Evolutionary conservation across 2,329 filamentous ascomycete genomes (phyloP), one percentile per base, ranked within the genome.

Genomic region (Hymenoscyphus fraxineus): DNA sequence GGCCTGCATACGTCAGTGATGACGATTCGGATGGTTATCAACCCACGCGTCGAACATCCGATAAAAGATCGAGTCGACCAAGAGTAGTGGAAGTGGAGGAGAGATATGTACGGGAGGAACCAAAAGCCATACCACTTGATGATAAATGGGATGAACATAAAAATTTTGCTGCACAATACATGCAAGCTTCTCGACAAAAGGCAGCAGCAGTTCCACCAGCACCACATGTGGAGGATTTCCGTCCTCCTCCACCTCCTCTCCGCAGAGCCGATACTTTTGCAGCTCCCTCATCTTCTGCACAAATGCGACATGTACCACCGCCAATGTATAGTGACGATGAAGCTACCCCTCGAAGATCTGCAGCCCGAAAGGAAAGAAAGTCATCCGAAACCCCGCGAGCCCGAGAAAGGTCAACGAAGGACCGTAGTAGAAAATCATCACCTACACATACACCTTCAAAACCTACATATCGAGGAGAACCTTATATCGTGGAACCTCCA

Each of bases 181-280:
- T 75, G 67, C 68, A 73, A 62, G 73, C 72, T 66, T 68, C 73
- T 39, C 67, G 68, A 40, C 63, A 64, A 60, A 70, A 72, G 64
- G 71, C 35, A 6, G 32, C 22, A 13, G 6, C 56, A 16, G 27
- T 27, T 39, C 56, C 56, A n/a, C 16, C 58, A 4, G 7, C 10
- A 51, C 58, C 58, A 44, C 19, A 44, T 32, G 32, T 32, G 2
- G n/a, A 27, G 12, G 19, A 22, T 31, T 51, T 22, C 44, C 22
- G 59, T 16, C 65, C 65, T 32, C 31, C 68, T 16, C 59, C 71
- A 27, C 27, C 61, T 38, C 64, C 68, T 16, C 59, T 71, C 58
- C 70, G 65, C 54, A 70, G 74, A 71, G 70, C 72, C 13, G 72
- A 74, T 58, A 75, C 73, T 13, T 75, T 69, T 66, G 65, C 70